These are phyloP conservation scores for Hygrophoropsis aurantiaca DNA, from an alignment of 768 basidiomycete genomes.

Conservation along the genomic window DNA sequence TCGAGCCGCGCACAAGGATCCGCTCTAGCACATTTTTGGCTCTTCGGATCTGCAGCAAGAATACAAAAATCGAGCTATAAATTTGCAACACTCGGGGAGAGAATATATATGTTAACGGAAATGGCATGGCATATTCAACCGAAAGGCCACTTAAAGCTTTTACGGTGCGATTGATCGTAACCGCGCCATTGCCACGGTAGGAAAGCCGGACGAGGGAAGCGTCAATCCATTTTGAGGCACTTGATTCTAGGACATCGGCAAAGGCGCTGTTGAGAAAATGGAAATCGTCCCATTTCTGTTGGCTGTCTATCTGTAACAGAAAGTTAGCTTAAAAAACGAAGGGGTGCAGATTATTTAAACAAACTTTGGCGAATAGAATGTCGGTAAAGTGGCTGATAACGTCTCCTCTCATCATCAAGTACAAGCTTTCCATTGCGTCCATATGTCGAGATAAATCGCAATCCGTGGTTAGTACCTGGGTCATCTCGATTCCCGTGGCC, in stretches of 20 bases:
- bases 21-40: conserved; percentile 72
- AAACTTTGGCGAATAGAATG: conserved; percentile 71
- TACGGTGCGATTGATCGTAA: conserved; percentile 52
- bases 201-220: conserved; percentile 71
- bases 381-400: conserved; percentile 73
- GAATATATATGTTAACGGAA: conserved; percentile 80
- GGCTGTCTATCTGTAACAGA: conserved; percentile 63
- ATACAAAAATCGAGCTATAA: conserved; percentile 69
- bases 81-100: conserved; percentile 51
- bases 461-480: conserved; percentile 61
- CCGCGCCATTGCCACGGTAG: conserved; percentile 51
- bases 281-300: conserved; percentile 74
- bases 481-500: conserved; percentile 49
- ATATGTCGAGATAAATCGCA: conserved; percentile 68
- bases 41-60: conserved; percentile 71
- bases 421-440: conserved; percentile 63
- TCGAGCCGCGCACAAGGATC: conserved; percentile 61
- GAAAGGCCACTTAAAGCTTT: conserved; percentile 63
- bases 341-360: background rate
- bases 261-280: conserved; percentile 84
- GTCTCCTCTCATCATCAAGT: conserved; percentile 77
- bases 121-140: conserved; percentile 80
- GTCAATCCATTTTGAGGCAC: conserved; percentile 57
- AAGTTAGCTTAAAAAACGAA: background rate
- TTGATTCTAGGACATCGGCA: conserved; percentile 59